phyloP scores from a whole-genome alignment of 2,329 filamentous ascomycete genomes.

The Acrocalymma vagum region DNA sequence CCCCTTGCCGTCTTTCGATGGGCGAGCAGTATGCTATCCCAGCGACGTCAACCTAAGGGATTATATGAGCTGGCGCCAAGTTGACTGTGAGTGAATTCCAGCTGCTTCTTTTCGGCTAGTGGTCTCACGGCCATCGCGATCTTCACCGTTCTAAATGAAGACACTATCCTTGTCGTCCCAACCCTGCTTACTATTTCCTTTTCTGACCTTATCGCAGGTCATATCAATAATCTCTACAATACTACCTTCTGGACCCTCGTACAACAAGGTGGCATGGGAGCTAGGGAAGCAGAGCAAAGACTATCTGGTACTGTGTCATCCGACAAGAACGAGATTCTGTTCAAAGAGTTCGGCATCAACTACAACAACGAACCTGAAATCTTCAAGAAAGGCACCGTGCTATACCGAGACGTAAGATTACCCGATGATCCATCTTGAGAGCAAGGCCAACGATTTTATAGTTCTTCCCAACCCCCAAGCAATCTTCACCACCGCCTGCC shows the following conservation, averaged over 20 bases:
- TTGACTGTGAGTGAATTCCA: slow-evolving; percentile 75
- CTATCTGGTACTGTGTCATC: slow-evolving; percentile 82
- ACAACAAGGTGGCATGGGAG: slow-evolving; percentile 76
- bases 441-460: slow-evolving; percentile 7
- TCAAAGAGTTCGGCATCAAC: slow-evolving; percentile 87
- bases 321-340: slow-evolving; percentile 97
- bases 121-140: slow-evolving; percentile 1
- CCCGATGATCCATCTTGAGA: neutral
- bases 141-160: slow-evolving; percentile 1
- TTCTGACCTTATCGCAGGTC: slow-evolving; percentile 63
- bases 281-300: slow-evolving; percentile 80
- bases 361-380: slow-evolving; percentile 97
- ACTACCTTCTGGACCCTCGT: slow-evolving; percentile 95
- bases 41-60: slow-evolving; percentile 83
- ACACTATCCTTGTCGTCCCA: neutral
- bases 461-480: slow-evolving; percentile 35
- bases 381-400: slow-evolving; percentile 89
- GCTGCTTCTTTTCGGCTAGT: slow-evolving; percentile 4
- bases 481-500: slow-evolving; percentile 19
- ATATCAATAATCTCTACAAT: slow-evolving; percentile 99
- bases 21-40: slow-evolving; percentile 89
- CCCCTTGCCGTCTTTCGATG: slow-evolving; percentile 90
- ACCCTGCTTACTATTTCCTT: slow-evolving; percentile 2
- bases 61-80: slow-evolving; percentile 97
- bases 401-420: slow-evolving; percentile 78